Conservation (phyloP, 2,329 filamentous ascomycete species). For the Fusarium lateritium region DNA sequence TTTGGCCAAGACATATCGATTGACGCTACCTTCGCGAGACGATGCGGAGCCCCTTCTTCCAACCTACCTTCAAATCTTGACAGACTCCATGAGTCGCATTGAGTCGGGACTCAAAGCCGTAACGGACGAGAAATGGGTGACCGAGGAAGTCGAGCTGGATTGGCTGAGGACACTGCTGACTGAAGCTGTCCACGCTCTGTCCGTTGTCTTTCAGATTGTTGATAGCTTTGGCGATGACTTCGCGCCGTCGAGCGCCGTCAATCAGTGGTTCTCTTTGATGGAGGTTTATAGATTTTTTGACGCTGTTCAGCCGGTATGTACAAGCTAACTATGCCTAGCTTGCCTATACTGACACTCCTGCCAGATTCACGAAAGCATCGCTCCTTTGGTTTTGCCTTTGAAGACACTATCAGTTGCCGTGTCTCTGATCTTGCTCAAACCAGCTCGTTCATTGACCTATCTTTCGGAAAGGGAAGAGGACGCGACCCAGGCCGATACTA, state of each 20-base stretch:
- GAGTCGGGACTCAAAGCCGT: conserved; percentile 65
- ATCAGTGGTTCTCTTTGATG: conserved; percentile 83
- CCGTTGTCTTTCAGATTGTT: conserved; percentile 80
- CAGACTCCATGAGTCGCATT: conserved; percentile 64
- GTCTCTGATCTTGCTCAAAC: conserved; percentile 80
- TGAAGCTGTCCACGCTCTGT: conserved; percentile 81
- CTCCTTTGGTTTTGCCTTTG: conserved; percentile 72
- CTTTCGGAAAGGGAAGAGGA: conserved; percentile 58
- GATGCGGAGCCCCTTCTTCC: conserved; percentile 63
- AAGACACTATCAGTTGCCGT: conserved; percentile 79
- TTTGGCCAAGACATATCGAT: conserved; percentile 51
- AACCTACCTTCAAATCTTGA: conserved; percentile 64
- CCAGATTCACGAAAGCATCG: conserved; percentile 58
- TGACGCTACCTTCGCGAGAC: conserved; percentile 52
- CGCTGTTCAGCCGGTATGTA: conserved; percentile 62
- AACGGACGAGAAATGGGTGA: conserved; percentile 64
- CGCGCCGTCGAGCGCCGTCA: conserved; percentile 70
- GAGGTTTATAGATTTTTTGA: conserved; percentile 78
- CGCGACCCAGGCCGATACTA: conserved; percentile 53
- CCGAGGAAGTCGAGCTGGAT: conserved; percentile 68
- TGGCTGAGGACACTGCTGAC: conserved; percentile 76
- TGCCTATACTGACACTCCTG: conserved; percentile 35
- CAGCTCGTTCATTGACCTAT: conserved; percentile 67
- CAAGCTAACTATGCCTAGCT: not conserved
- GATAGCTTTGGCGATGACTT: conserved; percentile 70